These are phyloP conservation scores for Cercospora sp. DNA, from an alignment of 2,329 filamentous ascomycete species.

Conservation along the genomic window DNA sequence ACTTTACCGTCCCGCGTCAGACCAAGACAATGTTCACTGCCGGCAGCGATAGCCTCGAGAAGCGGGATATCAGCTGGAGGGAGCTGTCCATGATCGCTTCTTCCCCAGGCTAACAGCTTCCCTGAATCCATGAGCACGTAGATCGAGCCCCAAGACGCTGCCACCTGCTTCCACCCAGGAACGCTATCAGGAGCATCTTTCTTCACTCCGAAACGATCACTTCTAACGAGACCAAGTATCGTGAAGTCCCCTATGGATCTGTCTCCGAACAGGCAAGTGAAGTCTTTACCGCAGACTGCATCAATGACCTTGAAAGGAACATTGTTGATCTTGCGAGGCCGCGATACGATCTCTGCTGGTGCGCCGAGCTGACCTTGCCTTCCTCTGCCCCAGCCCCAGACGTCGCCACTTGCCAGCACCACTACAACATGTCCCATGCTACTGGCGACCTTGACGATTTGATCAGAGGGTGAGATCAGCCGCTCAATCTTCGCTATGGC, in stretches of 20 bases:
- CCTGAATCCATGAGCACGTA: conserved; percentile 67
- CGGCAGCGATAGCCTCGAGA: conserved; percentile 68
- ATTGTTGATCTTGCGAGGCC: conserved; percentile 62
- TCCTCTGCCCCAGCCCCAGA: conserved; percentile 86
- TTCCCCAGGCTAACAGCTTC: conserved; percentile 71
- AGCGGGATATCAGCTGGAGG: conserved; percentile 62
- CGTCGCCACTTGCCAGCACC: conserved; percentile 71
- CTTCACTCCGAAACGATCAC: conserved; percentile 58
- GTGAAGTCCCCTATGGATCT: conserved; percentile 59
- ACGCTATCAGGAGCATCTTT: conserved; percentile 53
- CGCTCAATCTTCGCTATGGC: conserved; percentile 53
- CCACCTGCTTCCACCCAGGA: conserved; percentile 65
- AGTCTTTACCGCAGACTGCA: conserved; percentile 80
- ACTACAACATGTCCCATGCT: conserved; percentile 76
- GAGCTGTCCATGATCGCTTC: conserved; percentile 82
- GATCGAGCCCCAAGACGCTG: conserved; percentile 79
- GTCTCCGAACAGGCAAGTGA: conserved; percentile 69
- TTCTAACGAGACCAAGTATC: conserved; percentile 76
- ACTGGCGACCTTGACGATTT: conserved; percentile 67
- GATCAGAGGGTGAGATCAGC: conserved; percentile 63
- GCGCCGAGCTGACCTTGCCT: conserved; percentile 80
- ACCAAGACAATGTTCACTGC: conserved; percentile 87
- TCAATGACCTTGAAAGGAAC: conserved; percentile 63
- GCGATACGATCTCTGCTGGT: conserved; percentile 55
- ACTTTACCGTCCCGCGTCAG: conserved; percentile 65